Evolutionary conservation across 352 stramenopile species (phyloP).

Genomic region (Phytopythium boreale): DNA sequence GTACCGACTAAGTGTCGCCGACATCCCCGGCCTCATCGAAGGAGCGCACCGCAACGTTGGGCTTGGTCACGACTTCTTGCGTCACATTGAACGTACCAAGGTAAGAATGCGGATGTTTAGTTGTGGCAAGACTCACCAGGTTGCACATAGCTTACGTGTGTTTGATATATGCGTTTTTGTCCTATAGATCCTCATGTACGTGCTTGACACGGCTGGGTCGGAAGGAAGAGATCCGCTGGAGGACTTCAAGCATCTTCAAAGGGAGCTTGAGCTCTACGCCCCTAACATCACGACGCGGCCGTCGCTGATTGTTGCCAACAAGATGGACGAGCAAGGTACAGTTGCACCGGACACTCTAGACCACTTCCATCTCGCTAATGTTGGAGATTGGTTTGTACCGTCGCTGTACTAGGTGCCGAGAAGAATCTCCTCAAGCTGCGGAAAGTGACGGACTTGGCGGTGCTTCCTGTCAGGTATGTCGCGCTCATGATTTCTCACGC

Average conservation of each 20-base stretch:
- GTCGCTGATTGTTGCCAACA: slow-evolving; percentile 87
- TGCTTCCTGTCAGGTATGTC: slow-evolving; percentile 76
- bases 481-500: neutral
- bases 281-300: slow-evolving; percentile 82
- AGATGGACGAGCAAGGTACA: slow-evolving; percentile 82
- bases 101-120: slow-evolving; percentile 31
- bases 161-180: slow-evolving; percentile 2
- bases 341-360: neutral
- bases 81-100: slow-evolving; percentile 98
- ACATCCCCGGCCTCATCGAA: slow-evolving; percentile 89
- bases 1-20: slow-evolving; percentile 88
- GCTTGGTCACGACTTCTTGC: slow-evolving; percentile 98
- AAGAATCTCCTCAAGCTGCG: slow-evolving; percentile 73
- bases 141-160: neutral
- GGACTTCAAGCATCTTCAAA: slow-evolving; percentile 78
- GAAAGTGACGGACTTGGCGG: slow-evolving; percentile 63
- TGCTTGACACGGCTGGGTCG: slow-evolving; percentile 76
- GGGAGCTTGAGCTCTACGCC: slow-evolving; percentile 84
- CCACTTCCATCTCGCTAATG: neutral
- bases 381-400: neutral
- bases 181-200: slow-evolving; percentile 78
- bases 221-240: slow-evolving; percentile 75
- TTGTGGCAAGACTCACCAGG: no score
- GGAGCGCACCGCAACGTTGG: slow-evolving; percentile 94
- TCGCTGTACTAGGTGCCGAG: slow-evolving; percentile 44